Percentiles rank a stretch among this genome's conserved stretches.
These are phyloP conservation scores for Pichia cabralensis DNA, from an alignment of 805 yeast species.

Conservation along the genomic window DNA sequence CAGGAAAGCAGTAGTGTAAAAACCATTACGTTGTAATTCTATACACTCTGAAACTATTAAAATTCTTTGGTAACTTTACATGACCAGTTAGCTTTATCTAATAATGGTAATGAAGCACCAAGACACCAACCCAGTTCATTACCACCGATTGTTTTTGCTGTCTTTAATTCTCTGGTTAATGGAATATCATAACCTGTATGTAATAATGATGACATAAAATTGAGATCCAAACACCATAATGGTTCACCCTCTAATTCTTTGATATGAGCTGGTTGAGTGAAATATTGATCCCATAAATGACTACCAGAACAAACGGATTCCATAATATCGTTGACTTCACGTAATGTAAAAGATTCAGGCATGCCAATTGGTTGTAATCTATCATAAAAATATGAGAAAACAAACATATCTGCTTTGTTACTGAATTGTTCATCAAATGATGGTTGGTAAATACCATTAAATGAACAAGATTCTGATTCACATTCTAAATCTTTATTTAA, in stretches of 20 bases:
- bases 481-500: constrained; percentile 80
- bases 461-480: constrained; percentile 73
- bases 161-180: constrained; percentile 75
- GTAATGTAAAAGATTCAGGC: constrained; percentile 81
- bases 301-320: constrained; percentile 80
- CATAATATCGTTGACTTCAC: constrained; percentile 76
- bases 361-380: constrained; percentile 89
- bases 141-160: constrained; percentile 80
- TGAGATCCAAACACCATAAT: constrained; percentile 87
- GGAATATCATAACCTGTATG: constrained; percentile 98
- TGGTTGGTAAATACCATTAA: constrained; percentile 97
- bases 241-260: constrained; percentile 67
- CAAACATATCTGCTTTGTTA: constrained; percentile 63
- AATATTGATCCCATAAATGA: constrained; percentile 56
- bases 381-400: constrained; percentile 93
- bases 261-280: constrained; percentile 59
- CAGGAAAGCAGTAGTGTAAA: too few species aligned
- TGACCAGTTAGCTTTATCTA: constrained; percentile 66
- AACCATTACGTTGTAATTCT: too few species aligned
- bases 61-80: constrained; percentile 37
- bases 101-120: constrained; percentile 90
- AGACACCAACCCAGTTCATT: constrained; percentile 98
- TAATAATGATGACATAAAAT: constrained; percentile 80
- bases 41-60: too few species aligned
- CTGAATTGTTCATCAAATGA: constrained; percentile 72